Base-by-base conservation (phyloP, 495 filamentous ascomycete species). In the Penicillium roqueforti region DNA sequence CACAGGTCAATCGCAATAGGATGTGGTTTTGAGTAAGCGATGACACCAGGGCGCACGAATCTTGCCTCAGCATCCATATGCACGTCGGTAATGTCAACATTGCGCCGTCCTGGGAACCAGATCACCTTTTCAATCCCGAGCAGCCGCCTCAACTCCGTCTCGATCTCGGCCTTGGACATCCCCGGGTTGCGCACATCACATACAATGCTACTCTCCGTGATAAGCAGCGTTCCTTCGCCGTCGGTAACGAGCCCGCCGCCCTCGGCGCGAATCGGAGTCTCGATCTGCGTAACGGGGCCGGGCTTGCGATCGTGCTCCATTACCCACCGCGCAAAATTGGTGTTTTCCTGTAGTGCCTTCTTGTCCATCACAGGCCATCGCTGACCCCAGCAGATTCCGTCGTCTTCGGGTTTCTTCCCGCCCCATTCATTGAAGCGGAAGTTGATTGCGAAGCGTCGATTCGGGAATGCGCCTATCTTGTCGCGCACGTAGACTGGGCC, bases 371-470 rank as follows among this genome's bases (percentile, higher is more conserved):
- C 13, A 1, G 64, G 61, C 53, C 56, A 61, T 2, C 39, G 50
- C 26, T 60, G 60, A 11, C 60, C 57, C 54, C 54, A 54, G 29
- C 41, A 59, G 13, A 54, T 26, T 1, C 57, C 53, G 19, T 60
- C 57, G 14, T 53, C 36, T 14, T 57, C 54, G 9, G 57, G 46
- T 10, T 60, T 65, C 49, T 63, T 66, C 34, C 56, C 57, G 20
- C 62, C 60, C 65, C 65, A 68, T 40, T 66, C 65, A 42, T 66
- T 68, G 47, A 68, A 68, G 0, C 59, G 52, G 47, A 66, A 63
- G 42, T 58, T 56, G 7, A 68, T 44, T 1, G 62, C 65, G 41
- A 66, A 57, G 2, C 62, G 57, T 7, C 45, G 44, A 14, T 56
- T 52, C 2, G 45, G 42, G 37, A 43, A 57, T 23, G 28, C 3